Evolutionary conservation across 768 basidiomycete species (phyloP), one percentile per base, ranked within the genome.

Genomic region (Kwoniella sp.): DNA sequence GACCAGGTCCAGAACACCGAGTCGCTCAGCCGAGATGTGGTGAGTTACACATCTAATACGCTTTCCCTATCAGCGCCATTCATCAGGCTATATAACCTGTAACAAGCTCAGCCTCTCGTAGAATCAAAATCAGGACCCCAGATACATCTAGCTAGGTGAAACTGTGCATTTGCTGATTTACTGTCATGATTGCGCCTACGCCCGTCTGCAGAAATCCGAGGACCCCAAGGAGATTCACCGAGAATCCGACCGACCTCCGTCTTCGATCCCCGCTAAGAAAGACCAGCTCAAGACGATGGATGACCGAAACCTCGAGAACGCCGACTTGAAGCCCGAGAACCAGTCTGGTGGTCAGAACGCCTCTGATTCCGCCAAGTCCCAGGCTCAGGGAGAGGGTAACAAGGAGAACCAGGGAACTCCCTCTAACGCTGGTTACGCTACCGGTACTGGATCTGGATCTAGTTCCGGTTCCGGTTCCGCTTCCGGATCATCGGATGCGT

Each of bases 211-310:
- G 60, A 62, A 62, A 62, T 47, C 60, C 44, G 29, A 54, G 13
- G 60, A 62, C 47, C 60, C 60, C 26, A 46, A 54, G 26, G 60
- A 47, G 22, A 55, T 36, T 7, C 60, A 62, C 47, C 55, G 55
- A 56, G 7, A 36, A 1, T 44, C 60, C 10, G 53, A 55, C 22
- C 54, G 33, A 47, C 25, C 51, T 15, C 60, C 60, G 13, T 27
- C 40, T 3, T 24, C 40, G 13, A 55, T 62, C 15, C 52, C 53
- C 54, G 60, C 44, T 17, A 62, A 62, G 54, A 48, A 50, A 30
- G 60, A 62, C 30, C 37, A 55, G 24, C n/a, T 33, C 10, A 55
- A 54, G 24, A 55, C 44, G 12, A 55, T 55, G 47, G 53, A 53
- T 27, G 51, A 53, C 19, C 27, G 29, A 21, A 26, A 55, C 19